Conservation (phyloP, 495 filamentous ascomycete species). For the Penicillium turbatum region DNA sequence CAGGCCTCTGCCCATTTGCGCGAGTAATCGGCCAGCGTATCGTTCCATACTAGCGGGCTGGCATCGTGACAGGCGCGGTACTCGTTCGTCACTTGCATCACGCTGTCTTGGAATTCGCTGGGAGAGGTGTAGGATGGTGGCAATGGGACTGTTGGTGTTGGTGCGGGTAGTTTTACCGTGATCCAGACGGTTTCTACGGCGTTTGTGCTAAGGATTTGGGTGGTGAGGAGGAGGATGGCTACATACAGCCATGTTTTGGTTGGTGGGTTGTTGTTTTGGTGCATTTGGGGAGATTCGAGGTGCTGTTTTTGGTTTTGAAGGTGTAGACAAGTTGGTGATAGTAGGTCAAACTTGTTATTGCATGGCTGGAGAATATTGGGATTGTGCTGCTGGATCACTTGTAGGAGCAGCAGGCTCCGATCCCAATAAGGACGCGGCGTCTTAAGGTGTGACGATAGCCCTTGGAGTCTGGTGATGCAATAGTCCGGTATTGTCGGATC, state of each 20-base stretch:
- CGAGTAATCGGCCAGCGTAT: slow-evolving; percentile 54
- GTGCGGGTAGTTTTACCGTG: slow-evolving; percentile 20
- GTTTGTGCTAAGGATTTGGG: background rate
- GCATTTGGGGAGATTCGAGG: background rate
- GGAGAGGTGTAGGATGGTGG: slow-evolving; percentile 48
- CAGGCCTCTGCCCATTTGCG: slow-evolving; percentile 49
- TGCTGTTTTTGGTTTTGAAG: background rate
- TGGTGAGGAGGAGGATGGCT: background rate
- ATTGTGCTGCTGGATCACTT: background rate
- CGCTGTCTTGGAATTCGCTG: slow-evolving; percentile 48
- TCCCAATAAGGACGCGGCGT: background rate
- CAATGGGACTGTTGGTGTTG: slow-evolving; percentile 25
- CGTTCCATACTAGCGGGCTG: slow-evolving; percentile 59
- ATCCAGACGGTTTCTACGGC: slow-evolving; percentile 4
- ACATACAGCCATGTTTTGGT: background rate
- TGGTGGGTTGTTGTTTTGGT: background rate
- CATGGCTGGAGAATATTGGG: background rate
- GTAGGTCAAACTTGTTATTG: background rate
- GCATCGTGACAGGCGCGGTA: slow-evolving; percentile 66
- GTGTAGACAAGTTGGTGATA: background rate
- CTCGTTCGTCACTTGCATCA: slow-evolving; percentile 63
- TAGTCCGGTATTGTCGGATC: background rate
- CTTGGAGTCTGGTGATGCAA: background rate
- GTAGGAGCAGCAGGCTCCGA: background rate
- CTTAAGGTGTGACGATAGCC: background rate